A percentile compares a stretch with the other conserved stretches of the same genome.
These are phyloP conservation scores for Fraxinus albicans DNA, from an alignment of 305 asterid genomes.

Conservation along the genomic window DNA sequence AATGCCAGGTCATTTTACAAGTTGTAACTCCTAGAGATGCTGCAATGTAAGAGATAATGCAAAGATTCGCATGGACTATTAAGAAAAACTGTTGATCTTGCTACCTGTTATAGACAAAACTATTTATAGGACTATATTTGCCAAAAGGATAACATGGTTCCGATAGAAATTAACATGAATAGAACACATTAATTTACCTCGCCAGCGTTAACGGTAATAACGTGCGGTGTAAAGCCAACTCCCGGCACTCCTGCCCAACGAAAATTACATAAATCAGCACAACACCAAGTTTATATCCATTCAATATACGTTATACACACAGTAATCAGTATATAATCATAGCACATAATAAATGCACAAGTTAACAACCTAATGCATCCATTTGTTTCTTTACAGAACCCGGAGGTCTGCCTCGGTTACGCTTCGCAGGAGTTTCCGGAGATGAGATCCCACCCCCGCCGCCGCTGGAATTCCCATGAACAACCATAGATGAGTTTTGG, in stretches of 20 bases:
- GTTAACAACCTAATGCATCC: conserved; percentile 61
- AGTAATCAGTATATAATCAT: background rate
- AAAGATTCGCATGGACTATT: background rate
- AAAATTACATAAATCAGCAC: conserved; percentile 8
- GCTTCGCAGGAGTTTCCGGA: conserved; percentile 57
- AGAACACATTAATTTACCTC: conserved; percentile 49
- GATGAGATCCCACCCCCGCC: conserved; percentile 40
- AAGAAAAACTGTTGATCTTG: background rate
- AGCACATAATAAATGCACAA: background rate
- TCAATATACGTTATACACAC: background rate
- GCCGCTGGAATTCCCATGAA: conserved; percentile 34
- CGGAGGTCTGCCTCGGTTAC: conserved; percentile 86
- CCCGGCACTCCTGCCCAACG: conserved; percentile 59
- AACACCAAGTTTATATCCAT: background rate
- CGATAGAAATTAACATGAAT: background rate
- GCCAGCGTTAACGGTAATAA: conserved; percentile 62
- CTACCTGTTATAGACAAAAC: background rate
- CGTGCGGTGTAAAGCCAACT: conserved; percentile 82
- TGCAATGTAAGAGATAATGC: background rate
- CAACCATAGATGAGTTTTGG: conserved; percentile 47
- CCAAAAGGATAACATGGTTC: background rate
- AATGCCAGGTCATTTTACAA: background rate
- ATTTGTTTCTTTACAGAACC: conserved; percentile 78
- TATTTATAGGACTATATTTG: background rate
- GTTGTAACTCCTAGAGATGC: background rate